Conservation (phyloP, 805 yeast species). For the Naumovozyma castellii region DNA sequence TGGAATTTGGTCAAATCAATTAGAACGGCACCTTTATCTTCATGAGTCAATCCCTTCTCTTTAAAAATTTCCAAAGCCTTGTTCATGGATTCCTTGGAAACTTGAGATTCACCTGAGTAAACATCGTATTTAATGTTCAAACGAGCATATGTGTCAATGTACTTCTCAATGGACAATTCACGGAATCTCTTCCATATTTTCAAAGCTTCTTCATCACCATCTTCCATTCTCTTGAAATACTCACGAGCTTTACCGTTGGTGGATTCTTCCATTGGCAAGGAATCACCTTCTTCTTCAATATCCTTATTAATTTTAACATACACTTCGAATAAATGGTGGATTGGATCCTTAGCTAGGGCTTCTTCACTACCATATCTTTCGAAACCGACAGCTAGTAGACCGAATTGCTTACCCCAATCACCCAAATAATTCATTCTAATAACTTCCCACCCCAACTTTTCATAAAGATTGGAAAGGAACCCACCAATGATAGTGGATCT, state of each 20-base stretch:
- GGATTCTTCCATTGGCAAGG: constrained; percentile 37
- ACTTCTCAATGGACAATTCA: constrained; percentile 78
- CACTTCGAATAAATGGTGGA: constrained; percentile 88
- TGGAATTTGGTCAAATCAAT: constrained; percentile 77
- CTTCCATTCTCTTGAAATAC: constrained; percentile 85
- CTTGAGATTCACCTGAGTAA: constrained; percentile 95
- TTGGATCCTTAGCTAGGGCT: constrained; percentile 65
- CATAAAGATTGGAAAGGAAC: constrained; percentile 80
- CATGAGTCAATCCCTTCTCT: constrained; percentile 63
- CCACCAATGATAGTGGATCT: constrained; percentile 98
- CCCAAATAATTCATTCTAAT: constrained; percentile 89
- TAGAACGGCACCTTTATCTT: constrained; percentile 83
- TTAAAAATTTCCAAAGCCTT: constrained; percentile 52
- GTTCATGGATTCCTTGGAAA: constrained; percentile 61
- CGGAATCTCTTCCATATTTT: constrained; percentile 80
- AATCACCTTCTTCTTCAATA: constrained; percentile 48
- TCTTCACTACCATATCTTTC: constrained; percentile 76
- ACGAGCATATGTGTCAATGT: constrained; percentile 81
- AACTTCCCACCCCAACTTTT: constrained; percentile 88
- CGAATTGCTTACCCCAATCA: constrained; percentile 99
- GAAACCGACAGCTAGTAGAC: constrained; percentile 89
- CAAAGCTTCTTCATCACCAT: constrained; percentile 76
- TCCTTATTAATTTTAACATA: constrained; percentile 82
- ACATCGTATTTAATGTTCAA: constrained; percentile 80
- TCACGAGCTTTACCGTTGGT: constrained; percentile 80